Evolutionary conservation across 2,329 filamentous ascomycete species (phyloP).

Genomic region (Penicillium sp.): DNA sequence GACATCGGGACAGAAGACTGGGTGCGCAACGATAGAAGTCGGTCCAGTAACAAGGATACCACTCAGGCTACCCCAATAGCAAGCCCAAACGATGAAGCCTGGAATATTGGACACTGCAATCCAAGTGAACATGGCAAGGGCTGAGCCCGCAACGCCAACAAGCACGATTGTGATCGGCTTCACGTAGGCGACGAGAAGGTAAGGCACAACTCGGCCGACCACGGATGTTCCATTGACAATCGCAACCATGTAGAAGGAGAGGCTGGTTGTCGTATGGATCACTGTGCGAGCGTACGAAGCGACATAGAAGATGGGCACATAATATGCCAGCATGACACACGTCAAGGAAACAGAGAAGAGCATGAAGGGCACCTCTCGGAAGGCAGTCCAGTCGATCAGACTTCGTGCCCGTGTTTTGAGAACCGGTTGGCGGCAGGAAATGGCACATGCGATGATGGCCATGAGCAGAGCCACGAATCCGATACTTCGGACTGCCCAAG

Average conservation of each 20-base stretch:
- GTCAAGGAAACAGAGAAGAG: slow-evolving; percentile 50
- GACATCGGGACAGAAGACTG: slow-evolving; percentile 28
- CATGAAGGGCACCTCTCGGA: slow-evolving; percentile 44
- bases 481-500: slow-evolving; percentile 60
- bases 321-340: slow-evolving; percentile 49
- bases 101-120: slow-evolving; percentile 25
- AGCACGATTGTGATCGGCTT: slow-evolving; percentile 30
- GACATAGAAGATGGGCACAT: slow-evolving; percentile 49
- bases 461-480: slow-evolving; percentile 55
- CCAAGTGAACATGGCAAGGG: slow-evolving; percentile 37
- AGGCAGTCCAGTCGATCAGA: slow-evolving; percentile 42
- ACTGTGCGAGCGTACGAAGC: slow-evolving; percentile 46
- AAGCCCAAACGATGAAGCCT: slow-evolving; percentile 35
- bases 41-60: slow-evolving; percentile 34
- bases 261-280: slow-evolving; percentile 51
- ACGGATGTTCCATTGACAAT: slow-evolving; percentile 56
- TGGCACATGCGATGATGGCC: slow-evolving; percentile 35
- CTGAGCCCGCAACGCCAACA: slow-evolving; percentile 22
- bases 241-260: slow-evolving; percentile 52
- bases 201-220: slow-evolving; percentile 52
- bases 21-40: slow-evolving; percentile 33
- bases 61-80: slow-evolving; percentile 35
- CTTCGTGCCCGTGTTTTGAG: slow-evolving; percentile 39
- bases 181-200: slow-evolving; percentile 40
- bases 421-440: slow-evolving; percentile 43